phyloP scores from a whole-genome alignment of 208 protist genomes.

The Wallacemonas rigidus region DNA sequence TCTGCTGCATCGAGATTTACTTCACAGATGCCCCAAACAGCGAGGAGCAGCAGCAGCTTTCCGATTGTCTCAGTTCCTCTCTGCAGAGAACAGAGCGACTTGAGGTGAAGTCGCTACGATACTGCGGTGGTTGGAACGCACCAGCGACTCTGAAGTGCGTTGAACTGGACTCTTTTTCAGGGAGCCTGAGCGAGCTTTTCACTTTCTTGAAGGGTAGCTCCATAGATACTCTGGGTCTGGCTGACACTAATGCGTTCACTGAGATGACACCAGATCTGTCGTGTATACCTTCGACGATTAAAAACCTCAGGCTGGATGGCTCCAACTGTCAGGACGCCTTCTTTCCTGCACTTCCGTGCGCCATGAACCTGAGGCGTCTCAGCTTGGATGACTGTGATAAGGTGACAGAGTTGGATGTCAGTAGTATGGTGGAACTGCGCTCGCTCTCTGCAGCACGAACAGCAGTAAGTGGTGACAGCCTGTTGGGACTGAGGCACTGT shows the following conservation, averaged over 20 bases:
- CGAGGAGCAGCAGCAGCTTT: background rate
- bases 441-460: constrained; percentile 7
- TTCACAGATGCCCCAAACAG: background rate
- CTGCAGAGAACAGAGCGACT: background rate
- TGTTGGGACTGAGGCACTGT: background rate
- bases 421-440: background rate
- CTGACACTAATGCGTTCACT: background rate
- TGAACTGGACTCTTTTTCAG: background rate
- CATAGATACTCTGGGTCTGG: background rate
- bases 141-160: background rate
- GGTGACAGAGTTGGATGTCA: background rate
- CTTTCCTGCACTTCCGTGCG: background rate
- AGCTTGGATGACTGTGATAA: constrained; percentile 4
- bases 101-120: background rate
- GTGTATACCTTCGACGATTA: background rate
- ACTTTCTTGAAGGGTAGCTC: background rate
- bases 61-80: background rate
- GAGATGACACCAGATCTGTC: background rate
- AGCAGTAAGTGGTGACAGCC: background rate
- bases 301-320: background rate
- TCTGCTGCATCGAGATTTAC: constrained; percentile 11
- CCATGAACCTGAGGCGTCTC: background rate
- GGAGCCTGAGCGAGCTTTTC: background rate
- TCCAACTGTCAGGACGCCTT: background rate
- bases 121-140: background rate